Percentiles rank a stretch among this genome's conserved stretches.
Evolutionary conservation across 306 rosid species (phyloP).

Genomic region (Rubus parviflorus): DNA sequence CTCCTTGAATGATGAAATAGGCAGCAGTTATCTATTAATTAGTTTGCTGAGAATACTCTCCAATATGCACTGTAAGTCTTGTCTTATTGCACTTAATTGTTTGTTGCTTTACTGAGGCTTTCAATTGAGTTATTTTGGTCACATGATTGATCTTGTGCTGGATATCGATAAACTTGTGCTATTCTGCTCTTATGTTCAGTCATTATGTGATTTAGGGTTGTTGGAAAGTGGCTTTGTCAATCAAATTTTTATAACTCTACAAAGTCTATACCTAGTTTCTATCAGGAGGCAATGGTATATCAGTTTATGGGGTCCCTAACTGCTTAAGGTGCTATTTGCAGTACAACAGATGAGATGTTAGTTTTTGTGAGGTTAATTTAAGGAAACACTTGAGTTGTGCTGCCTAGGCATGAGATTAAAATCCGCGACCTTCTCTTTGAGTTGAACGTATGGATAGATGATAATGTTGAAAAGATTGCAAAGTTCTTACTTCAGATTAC

Average conservation of each 20-base stretch:
- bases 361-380: background rate
- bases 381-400: background rate
- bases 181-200: background rate
- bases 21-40: constrained; percentile 65
- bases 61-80: constrained; percentile 67
- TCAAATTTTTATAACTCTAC: background rate
- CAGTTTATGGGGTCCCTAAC: background rate
- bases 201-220: background rate
- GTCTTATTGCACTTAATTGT: constrained; percentile 13
- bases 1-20: constrained; percentile 54
- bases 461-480: background rate
- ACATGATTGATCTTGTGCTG: background rate
- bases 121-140: constrained; percentile 9
- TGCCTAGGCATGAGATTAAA: background rate
- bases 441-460: background rate
- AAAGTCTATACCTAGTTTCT: background rate
- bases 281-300: background rate
- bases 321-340: background rate
- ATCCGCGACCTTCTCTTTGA: background rate
- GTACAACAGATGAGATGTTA: background rate
- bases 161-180: background rate
- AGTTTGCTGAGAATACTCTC: constrained; percentile 75
- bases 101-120: constrained; percentile 24
- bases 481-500: background rate
- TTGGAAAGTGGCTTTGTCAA: background rate